phyloP scores from a whole-genome alignment of 2,329 filamentous ascomycete genomes.

The Sporothrix mexicana region DNA sequence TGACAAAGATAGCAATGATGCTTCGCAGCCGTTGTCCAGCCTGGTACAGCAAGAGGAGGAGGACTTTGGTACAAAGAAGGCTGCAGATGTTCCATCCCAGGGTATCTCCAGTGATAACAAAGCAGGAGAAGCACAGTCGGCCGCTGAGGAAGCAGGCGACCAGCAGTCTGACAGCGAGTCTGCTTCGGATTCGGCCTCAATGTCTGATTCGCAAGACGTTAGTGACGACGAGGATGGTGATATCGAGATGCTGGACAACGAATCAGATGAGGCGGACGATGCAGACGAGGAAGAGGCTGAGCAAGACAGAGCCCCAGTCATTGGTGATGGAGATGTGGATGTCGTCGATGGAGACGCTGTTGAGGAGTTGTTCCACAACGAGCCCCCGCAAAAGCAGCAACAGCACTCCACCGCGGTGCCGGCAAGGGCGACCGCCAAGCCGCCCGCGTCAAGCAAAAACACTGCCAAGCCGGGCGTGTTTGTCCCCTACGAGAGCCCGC shows the following conservation, averaged over 20 bases:
- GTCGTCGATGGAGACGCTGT: constrained; percentile 41
- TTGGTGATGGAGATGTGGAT: not conserved
- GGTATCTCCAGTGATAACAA: not conserved
- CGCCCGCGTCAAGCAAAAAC: not conserved
- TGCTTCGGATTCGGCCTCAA: constrained; percentile 1
- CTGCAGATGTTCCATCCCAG: not conserved
- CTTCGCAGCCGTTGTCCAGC: not conserved
- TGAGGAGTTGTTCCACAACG: constrained; percentile 6
- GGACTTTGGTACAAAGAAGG: not conserved
- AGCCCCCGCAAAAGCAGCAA: not conserved
- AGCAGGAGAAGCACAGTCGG: not conserved
- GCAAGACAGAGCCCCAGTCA: not conserved
- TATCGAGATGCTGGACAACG: constrained; percentile 1
- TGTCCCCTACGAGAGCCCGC: constrained; percentile 77
- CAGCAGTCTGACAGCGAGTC: not conserved
- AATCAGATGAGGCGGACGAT: constrained; percentile 19
- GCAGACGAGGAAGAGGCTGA: constrained; percentile 8
- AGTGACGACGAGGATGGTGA: not conserved
- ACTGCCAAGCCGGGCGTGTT: constrained; percentile 35
- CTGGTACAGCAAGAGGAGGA: constrained; percentile 14
- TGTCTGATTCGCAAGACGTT: constrained; percentile 17
- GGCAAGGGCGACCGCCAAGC: not conserved
- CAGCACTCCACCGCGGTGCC: not conserved
- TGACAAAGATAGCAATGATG: not conserved
- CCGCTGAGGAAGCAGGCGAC: not conserved